Evolutionary conservation across 2,329 filamentous ascomycete species (phyloP), one percentile per base, ranked within the genome.

Genomic region (Ilyonectria sp.): DNA sequence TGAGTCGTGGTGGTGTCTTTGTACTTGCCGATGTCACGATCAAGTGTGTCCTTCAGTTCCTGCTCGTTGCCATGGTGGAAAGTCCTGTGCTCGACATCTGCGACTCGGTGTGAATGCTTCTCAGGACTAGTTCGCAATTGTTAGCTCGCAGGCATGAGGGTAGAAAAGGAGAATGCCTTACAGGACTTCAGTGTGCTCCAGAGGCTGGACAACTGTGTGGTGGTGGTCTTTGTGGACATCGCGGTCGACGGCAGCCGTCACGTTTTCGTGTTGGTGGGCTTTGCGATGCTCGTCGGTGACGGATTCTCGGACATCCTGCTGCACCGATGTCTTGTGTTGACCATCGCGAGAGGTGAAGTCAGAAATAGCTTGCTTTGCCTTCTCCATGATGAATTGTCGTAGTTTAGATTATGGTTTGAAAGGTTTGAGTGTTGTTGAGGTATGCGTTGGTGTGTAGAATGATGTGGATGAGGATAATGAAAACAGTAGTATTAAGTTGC

Each of bases 181-280:
- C 69, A 84, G 80, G 64, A 65, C 72, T 60, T 82, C 79, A 37
- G 75, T 74, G 17, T 69, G 65, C 13, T 71, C 50, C 26, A 94
- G 81, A 0, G 91, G 91, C 80, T 93, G 91, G 1, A 93, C 82
- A 0, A 89, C 90, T 53, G 90, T 92, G 78, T 93, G 90, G 78
- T 92, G 89, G 74, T 93, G 91, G 66, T 93, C 89, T 77, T 93
- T 91, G 76, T 93, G 91, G 4, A 93, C 82, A 73, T 93, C 91
- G 71, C 87, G 88, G 76, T 93, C 90, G 29, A 93, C 79, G 7
- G 89, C 91, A 1, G 88, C 91, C 21, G 83, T 85, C 10, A 88
- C 73, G n/a, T 90, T 80, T 75, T 93, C 89, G 62, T 92, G 90
- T 46, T 86, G 79, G n/a, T 87, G 85, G 49, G 87, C 87, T 66